These are phyloP conservation scores for Santalum album DNA, from an alignment of 164 flowering plant genomes.

Conservation along the genomic window DNA sequence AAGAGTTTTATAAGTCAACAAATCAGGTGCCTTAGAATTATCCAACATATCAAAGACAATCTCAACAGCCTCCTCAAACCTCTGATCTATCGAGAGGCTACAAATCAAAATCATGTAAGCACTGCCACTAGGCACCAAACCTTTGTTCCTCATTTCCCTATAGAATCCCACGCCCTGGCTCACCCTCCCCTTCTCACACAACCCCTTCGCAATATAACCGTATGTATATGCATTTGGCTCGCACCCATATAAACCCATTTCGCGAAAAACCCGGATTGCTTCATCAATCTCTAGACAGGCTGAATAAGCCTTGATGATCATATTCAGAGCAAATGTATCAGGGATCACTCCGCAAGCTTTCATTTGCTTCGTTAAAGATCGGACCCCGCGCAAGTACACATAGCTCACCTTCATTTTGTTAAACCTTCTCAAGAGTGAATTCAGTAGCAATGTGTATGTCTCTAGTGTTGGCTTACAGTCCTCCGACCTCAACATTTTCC, in stretches of 20 bases:
- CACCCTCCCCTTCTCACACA: conserved; percentile 78
- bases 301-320: conserved; percentile 78
- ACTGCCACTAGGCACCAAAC: conserved; percentile 46
- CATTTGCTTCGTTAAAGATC: conserved; percentile 73
- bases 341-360: conserved; percentile 68
- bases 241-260: conserved; percentile 81
- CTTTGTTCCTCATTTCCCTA: conserved; percentile 66
- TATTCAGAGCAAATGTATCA: conserved; percentile 55
- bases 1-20: conserved; percentile 69
- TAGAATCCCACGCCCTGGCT: conserved; percentile 47
- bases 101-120: conserved; percentile 61
- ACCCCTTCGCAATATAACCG: conserved; percentile 55
- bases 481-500: conserved; percentile 52
- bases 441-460: conserved; percentile 52
- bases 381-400: conserved; percentile 59
- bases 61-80: conserved; percentile 54
- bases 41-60: conserved; percentile 56
- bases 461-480: conserved; percentile 58
- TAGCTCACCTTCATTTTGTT: conserved; percentile 47
- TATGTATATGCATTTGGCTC: conserved; percentile 58
- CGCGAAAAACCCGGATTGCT: conserved; percentile 64
- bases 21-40: conserved; percentile 53
- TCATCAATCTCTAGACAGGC: conserved; percentile 67
- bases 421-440: conserved; percentile 50
- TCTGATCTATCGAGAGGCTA: conserved; percentile 61